These are phyloP conservation scores for Suillus brevipes DNA, from an alignment of 768 basidiomycete species.

Conservation along the genomic window DNA sequence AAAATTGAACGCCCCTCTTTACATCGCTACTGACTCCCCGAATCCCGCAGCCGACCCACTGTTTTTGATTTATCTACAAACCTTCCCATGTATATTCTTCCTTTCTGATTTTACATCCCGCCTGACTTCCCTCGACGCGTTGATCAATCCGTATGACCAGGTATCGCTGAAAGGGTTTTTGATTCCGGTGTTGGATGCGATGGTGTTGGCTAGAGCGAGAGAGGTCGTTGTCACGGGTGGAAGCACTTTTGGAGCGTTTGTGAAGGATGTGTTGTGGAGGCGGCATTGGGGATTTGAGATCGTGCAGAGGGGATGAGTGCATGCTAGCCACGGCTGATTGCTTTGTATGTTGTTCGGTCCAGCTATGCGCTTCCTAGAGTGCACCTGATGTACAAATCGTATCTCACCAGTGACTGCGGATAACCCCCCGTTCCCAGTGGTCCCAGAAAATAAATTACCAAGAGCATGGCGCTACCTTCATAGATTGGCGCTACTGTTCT, in stretches of 20 bases:
- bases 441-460: background rate
- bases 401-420: background rate
- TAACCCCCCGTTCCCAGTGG: background rate
- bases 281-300: conserved; percentile 54
- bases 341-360: background rate
- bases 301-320: conserved; percentile 43
- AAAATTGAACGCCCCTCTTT: conserved; percentile 58
- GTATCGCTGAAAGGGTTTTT: conserved; percentile 47
- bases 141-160: conserved; percentile 51
- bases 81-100: conserved; percentile 67
- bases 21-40: conserved; percentile 62
- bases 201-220: conserved; percentile 61
- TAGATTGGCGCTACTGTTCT: too few species aligned
- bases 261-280: conserved; percentile 68
- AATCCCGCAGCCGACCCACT: conserved; percentile 41
- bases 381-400: background rate
- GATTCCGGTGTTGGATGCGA: conserved; percentile 67
- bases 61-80: conserved; percentile 45
- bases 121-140: conserved; percentile 31
- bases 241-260: conserved; percentile 57
- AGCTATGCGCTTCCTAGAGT: background rate
- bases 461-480: too few species aligned
- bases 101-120: conserved; percentile 48
- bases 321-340: background rate
- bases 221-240: conserved; percentile 66